A percentile compares a stretch with the other conserved stretches of the same genome.
Conservation (phyloP, 805 yeast genomes). For the Geotrichum ghanense region DNA sequence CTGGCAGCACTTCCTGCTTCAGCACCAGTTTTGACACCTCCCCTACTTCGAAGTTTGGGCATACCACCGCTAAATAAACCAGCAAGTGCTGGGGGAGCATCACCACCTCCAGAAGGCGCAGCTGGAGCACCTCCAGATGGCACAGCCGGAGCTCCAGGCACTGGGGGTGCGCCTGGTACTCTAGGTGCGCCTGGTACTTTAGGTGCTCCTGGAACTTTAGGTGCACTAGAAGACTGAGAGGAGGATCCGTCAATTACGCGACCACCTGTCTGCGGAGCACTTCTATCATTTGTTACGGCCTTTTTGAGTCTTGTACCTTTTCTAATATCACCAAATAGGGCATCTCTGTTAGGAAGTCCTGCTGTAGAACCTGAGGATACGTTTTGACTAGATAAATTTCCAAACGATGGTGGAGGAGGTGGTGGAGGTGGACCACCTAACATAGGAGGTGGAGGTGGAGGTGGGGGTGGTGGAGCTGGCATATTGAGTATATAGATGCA, state of each 20-base stretch:
- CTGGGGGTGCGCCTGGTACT: slow-evolving; percentile 14
- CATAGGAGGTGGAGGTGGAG: slow-evolving; percentile 32
- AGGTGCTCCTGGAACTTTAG: slow-evolving; percentile 15
- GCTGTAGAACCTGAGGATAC: slow-evolving; percentile 19
- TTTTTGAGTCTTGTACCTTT: slow-evolving; percentile 54
- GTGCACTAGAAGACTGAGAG: slow-evolving; percentile 13
- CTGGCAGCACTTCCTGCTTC: slow-evolving; percentile 1
- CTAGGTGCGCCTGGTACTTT: slow-evolving; percentile 12
- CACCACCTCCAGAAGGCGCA: slow-evolving; percentile 12
- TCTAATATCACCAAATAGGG: slow-evolving; percentile 69
- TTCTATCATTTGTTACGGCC: slow-evolving; percentile 55
- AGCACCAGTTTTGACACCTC: slow-evolving; percentile 21
- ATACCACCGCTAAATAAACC: slow-evolving; percentile 70
- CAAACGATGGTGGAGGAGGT: slow-evolving; percentile 23
- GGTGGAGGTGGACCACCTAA: slow-evolving; percentile 27
- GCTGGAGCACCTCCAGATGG: slow-evolving; percentile 21
- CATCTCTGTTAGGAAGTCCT: slow-evolving; percentile 26
- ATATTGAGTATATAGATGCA: background rate
- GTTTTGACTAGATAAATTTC: slow-evolving; percentile 14
- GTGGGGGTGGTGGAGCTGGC: slow-evolving; percentile 45
- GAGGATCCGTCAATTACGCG: slow-evolving; percentile 13
- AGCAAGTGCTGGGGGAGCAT: slow-evolving; percentile 38
- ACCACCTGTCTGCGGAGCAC: slow-evolving; percentile 37
- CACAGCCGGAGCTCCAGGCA: slow-evolving; percentile 18
- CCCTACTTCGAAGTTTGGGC: slow-evolving; percentile 51